Evolutionary conservation across 345 rosid genomes (phyloP).

Genomic region (Hevea brasiliensis): DNA sequence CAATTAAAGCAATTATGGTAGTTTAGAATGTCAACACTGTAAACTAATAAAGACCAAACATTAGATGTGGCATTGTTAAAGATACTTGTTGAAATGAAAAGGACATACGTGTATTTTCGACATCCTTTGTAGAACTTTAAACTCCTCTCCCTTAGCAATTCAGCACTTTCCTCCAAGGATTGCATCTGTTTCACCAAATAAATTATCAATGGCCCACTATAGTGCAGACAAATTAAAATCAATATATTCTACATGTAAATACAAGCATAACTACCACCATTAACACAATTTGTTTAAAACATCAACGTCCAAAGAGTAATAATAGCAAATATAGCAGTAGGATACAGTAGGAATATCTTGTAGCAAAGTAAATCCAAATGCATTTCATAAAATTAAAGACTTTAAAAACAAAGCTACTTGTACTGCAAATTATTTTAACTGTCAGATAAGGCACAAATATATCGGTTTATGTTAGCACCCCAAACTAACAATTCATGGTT

Average conservation of each 20-base stretch:
- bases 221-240: background rate
- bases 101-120: conserved; percentile 89
- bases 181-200: conserved; percentile 67
- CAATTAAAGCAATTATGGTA: background rate
- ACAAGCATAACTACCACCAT: background rate
- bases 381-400: background rate
- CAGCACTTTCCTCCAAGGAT: conserved; percentile 86
- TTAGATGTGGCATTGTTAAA: background rate
- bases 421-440: background rate
- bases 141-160: conserved; percentile 82
- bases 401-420: no score
- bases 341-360: background rate
- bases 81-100: background rate
- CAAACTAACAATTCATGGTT: background rate
- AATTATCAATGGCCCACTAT: background rate
- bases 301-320: background rate
- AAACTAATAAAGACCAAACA: background rate
- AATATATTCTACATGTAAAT: background rate
- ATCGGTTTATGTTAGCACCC: background rate
- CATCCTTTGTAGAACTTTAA: conserved; percentile 95
- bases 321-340: background rate
- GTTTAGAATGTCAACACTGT: background rate
- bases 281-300: background rate
- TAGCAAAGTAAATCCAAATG: background rate
- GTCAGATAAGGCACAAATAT: background rate